Evolutionary conservation across 352 stramenopile genomes (phyloP).

Genomic region (Phytophthora syringae): DNA sequence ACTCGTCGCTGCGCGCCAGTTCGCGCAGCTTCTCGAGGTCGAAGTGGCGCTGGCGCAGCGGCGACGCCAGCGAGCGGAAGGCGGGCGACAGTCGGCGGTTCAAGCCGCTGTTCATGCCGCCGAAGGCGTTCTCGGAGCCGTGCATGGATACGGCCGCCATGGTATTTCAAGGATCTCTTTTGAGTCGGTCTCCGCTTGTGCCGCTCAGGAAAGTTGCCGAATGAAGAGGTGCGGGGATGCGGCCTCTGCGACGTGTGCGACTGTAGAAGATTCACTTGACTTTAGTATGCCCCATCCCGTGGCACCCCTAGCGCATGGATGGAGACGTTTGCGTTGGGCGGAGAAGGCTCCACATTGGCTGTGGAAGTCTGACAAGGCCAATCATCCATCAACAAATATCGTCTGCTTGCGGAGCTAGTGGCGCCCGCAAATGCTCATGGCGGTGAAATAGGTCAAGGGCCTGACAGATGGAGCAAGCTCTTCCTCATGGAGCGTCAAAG

Average conservation of each 20-base stretch:
- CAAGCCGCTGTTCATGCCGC: slow-evolving; percentile 44
- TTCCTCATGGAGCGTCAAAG: too few species aligned
- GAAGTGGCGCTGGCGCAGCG: slow-evolving; percentile 53
- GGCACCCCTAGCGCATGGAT: slow-evolving; percentile 25
- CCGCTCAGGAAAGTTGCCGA: slow-evolving; percentile 34
- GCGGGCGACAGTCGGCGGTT: slow-evolving; percentile 58
- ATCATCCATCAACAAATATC: not conserved
- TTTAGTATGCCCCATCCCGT: slow-evolving; percentile 22
- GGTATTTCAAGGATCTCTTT: slow-evolving; percentile 14
- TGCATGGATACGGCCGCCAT: slow-evolving; percentile 76
- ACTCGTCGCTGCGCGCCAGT: slow-evolving; percentile 78
- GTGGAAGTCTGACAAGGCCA: too few species aligned
- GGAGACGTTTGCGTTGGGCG: slow-evolving; percentile 16
- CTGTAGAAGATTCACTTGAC: slow-evolving; percentile 36
- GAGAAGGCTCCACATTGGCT: slow-evolving; percentile 15
- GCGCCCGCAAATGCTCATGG: too few species aligned
- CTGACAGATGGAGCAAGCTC: too few species aligned
- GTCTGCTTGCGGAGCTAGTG: too few species aligned
- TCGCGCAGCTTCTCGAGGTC: slow-evolving; percentile 74
- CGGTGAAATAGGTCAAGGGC: too few species aligned
- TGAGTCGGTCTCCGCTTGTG: slow-evolving; percentile 15
- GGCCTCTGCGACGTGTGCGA: slow-evolving; percentile 30
- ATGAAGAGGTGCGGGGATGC: slow-evolving; percentile 12
- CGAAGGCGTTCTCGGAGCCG: slow-evolving; percentile 49
- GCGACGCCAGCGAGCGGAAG: slow-evolving; percentile 56